phyloP scores from a whole-genome alignment of 495 filamentous ascomycete species.

The Penicillium goetzii region DNA sequence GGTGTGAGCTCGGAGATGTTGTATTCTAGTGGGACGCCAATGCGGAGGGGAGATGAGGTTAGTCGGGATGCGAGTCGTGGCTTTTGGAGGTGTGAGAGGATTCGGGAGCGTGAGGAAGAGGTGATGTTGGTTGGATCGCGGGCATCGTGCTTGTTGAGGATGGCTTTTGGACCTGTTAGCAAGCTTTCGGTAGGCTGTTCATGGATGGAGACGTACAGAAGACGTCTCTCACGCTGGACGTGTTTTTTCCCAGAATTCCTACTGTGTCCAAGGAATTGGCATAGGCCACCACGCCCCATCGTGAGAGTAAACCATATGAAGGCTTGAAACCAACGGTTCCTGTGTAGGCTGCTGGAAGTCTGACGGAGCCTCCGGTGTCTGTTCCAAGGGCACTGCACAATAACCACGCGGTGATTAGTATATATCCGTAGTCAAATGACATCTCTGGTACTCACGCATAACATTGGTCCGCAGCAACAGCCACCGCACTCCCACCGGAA shows the following conservation, averaged over 20 bases:
- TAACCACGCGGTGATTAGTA: constrained; percentile 6
- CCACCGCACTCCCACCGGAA: constrained; percentile 91
- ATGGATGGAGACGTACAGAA: constrained; percentile 50
- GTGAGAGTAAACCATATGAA: constrained; percentile 80
- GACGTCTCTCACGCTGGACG: constrained; percentile 52
- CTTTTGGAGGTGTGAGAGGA: constrained; percentile 33
- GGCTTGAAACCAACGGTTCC: constrained; percentile 92
- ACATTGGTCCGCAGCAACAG: constrained; percentile 72
- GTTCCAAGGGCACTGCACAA: constrained; percentile 75
- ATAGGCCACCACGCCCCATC: constrained; percentile 92
- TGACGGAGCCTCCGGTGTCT: constrained; percentile 91
- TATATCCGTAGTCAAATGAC: constrained; percentile 2
- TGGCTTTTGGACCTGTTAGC: constrained; percentile 32
- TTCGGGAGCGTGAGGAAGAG: constrained; percentile 50
- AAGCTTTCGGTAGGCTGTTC: background rate
- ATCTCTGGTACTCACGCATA: constrained; percentile 55
- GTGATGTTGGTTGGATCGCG: constrained; percentile 79
- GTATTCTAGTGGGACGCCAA: constrained; percentile 86
- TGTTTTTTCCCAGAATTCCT: constrained; percentile 68
- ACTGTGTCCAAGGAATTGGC: constrained; percentile 96
- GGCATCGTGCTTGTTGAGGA: constrained; percentile 64
- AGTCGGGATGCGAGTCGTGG: constrained; percentile 35
- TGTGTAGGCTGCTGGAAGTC: constrained; percentile 89
- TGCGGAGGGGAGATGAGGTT: constrained; percentile 46
- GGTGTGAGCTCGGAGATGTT: constrained; percentile 81